phyloP scores from a whole-genome alignment of 352 stramenopile genomes.

The Phytophthora sp. region DNA sequence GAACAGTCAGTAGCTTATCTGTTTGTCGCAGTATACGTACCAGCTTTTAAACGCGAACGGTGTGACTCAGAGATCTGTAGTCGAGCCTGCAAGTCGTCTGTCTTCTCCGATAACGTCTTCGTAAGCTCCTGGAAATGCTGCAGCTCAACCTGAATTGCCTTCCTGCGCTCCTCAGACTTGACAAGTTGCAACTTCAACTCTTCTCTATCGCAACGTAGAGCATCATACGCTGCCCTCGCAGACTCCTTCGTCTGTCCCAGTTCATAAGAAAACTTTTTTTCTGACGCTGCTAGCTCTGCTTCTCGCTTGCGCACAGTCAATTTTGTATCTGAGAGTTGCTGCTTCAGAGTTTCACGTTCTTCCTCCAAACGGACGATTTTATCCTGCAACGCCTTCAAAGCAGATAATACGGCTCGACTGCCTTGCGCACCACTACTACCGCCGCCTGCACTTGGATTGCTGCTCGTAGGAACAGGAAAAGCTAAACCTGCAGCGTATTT shows the following conservation, averaged over 20 bases:
- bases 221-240: constrained; percentile 66
- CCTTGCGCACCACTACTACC: constrained; percentile 34
- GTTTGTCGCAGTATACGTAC: constrained; percentile 19
- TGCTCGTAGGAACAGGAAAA: constrained; percentile 18
- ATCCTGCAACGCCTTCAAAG: constrained; percentile 81
- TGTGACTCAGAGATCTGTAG: constrained; percentile 55
- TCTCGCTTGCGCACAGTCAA: constrained; percentile 56
- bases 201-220: constrained; percentile 60
- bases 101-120: constrained; percentile 57
- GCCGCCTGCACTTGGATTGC: background rate
- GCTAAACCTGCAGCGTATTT: constrained; percentile 1
- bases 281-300: constrained; percentile 48
- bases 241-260: constrained; percentile 73
- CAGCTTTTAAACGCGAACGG: constrained; percentile 34
- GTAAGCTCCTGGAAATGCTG: constrained; percentile 58
- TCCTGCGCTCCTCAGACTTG: constrained; percentile 50
- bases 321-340: constrained; percentile 70
- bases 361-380: constrained; percentile 77
- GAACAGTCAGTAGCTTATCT: background rate
- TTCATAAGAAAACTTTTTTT: constrained; percentile 80
- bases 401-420: constrained; percentile 72
- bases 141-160: constrained; percentile 50
- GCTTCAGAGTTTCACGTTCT: constrained; percentile 58
- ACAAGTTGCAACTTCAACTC: constrained; percentile 66
- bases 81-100: constrained; percentile 56